These are phyloP conservation scores for Xylaria flabelliformis DNA, from an alignment of 495 filamentous ascomycete genomes.

Conservation along the genomic window DNA sequence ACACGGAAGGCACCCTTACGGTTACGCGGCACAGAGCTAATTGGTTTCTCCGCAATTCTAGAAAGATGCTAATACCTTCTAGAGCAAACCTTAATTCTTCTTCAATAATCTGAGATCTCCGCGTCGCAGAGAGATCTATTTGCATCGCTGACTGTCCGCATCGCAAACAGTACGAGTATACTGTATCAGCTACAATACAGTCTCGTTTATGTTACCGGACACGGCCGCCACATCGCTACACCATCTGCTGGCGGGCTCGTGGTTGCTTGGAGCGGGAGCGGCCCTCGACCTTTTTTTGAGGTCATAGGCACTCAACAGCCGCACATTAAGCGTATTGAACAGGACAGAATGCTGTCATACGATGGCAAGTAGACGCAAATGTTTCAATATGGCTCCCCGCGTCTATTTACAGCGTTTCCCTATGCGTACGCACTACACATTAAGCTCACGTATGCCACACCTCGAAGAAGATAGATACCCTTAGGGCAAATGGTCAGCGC, in stretches of 20 bases:
- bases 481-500: background rate
- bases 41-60: background rate
- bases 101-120: background rate
- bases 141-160: background rate
- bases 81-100: constrained; percentile 15
- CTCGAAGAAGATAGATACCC: constrained; percentile 13
- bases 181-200: constrained; percentile 3
- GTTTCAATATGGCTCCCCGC: background rate
- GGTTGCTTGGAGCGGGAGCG: background rate
- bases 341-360: background rate
- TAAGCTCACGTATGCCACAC: background rate
- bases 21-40: background rate
- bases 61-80: constrained; percentile 4
- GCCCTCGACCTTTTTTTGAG: constrained; percentile 1
- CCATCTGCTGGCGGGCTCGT: too few relatives aligned
- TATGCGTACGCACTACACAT: background rate
- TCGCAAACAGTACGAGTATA: constrained; percentile 12
- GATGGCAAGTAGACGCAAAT: background rate
- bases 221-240: constrained; percentile 1
- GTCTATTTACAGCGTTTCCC: background rate
- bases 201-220: background rate
- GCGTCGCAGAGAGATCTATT: too few relatives aligned
- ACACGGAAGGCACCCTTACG: background rate
- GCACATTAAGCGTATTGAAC: constrained; percentile 3
- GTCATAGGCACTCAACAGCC: background rate